These are phyloP conservation scores for Globisporangium iwayamae DNA, from an alignment of 352 stramenopile genomes.

Conservation along the genomic window DNA sequence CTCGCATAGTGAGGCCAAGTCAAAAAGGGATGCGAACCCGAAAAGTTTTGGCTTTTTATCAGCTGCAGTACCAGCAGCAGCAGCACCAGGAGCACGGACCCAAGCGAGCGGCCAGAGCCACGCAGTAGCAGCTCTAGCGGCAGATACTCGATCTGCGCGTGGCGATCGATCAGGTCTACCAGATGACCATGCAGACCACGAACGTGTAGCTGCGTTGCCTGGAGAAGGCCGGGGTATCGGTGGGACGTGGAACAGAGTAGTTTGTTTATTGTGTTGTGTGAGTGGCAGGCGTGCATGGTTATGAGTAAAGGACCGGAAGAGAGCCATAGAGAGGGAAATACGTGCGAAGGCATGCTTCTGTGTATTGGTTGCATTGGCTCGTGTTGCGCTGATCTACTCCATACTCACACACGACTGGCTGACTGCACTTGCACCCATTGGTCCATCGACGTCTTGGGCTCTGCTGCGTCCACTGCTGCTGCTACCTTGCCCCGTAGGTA, in stretches of 20 bases:
- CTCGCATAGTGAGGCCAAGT: no score
- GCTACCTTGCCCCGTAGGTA: not conserved
- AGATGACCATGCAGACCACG: conserved; percentile 7
- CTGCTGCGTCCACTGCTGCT: not conserved
- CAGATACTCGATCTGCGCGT: conserved; percentile 9
- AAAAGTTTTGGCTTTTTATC: no score
- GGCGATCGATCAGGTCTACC: conserved; percentile 9
- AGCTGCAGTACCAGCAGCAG: not conserved
- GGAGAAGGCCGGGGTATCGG: no score
- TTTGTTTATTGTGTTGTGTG: no score
- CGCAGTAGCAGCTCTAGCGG: conserved; percentile 8
- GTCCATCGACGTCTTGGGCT: not conserved
- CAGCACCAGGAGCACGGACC: no score
- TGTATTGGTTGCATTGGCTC: not conserved
- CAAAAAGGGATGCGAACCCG: no score
- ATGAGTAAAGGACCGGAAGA: no score
- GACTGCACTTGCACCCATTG: not conserved
- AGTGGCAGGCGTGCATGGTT: no score
- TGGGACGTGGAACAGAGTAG: not conserved
- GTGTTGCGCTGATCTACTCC: no score
- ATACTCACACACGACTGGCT: not conserved
- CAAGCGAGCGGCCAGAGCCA: not conserved
- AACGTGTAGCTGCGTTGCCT: not conserved
- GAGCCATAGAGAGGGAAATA: no score
- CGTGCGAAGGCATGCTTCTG: not conserved